Evolutionary conservation across 345 rosid genomes (phyloP), one percentile per base, ranked within the genome.

Genomic region (Populus tremula): DNA sequence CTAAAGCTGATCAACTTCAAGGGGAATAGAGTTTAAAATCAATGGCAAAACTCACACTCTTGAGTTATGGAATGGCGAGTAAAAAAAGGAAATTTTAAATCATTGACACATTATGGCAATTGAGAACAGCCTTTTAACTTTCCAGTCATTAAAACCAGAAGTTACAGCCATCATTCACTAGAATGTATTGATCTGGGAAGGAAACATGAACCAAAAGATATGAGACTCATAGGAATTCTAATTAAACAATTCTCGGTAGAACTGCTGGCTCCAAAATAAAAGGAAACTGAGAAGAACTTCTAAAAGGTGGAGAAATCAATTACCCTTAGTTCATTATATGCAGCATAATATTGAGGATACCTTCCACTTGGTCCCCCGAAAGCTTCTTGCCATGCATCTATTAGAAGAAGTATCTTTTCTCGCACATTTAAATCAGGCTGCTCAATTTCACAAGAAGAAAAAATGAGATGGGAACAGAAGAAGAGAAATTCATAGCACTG

Each of bases 361-460:
- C 84, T 87, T 75, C 98, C 99, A 31, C 87, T 70, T 2, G 90
- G 80, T 78, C 97, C 99, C 39, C 94, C 97, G 71, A 92, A 86
- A 85, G 98, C 97, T 84, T 87, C 93, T 85, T 90, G 93, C 93
- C 93, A 88, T 53, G 91, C 68, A 54, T 86, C 91, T 41, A 90
- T 87, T 77, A 90, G 73, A 69, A 84, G 84, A 67, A 96, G 93
- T 86, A 96, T 92, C 88, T 90, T 94, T 85, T 96, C 99, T 83
- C 95, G 86, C 36, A 96, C 99, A 79, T 82, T 88, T 85, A 94
- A 86, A 75, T 96, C 97, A 35, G 99, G 98, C 98, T 96, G 93
- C 89, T 84, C 45, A 78, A 79, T 74, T 68, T 29, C 5, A 65
- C 11, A 62, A 21, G 11, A 72, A 41, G 21, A 74, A 9, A 71